Evolutionary conservation across 192 early-diverging fungal species (phyloP), one percentile per base, ranked within the genome.

Genomic region (Globomyces pollinis-pini): DNA sequence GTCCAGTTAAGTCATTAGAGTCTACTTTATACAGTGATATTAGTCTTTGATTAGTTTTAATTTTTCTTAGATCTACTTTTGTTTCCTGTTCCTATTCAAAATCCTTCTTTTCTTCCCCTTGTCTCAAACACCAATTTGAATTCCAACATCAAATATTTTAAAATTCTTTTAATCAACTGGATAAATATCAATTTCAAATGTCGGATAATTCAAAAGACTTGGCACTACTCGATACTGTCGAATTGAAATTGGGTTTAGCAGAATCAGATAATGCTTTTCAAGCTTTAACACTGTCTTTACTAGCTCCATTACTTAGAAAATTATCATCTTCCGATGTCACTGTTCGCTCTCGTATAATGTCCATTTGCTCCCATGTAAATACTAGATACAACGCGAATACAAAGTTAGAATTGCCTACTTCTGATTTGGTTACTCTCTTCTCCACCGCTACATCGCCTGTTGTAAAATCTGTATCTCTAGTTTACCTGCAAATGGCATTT

Each of bases 401-500:
- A 0, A 56, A 59, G 1, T 72, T 93, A 26, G 70, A 68, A 33
- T 63, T 91, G 9, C 91, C 91, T 11, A 62, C 81, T 0, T 58
- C 66, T 2, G n/a, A 80, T 15, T 66, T 97, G 1, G 33, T 91
- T 1, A 69, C 75, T 13, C 77, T 86, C 44, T 86, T 85, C 15
- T 38, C 16, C 13, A 21, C 44, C 23, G 57, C 42, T 7, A 47
- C 66, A 0, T 61, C 69, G 0, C 59, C 66, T 11, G 73, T 89
- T 42, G 80, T 91, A 13, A 83, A 81, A 42, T 86, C 86, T 62
- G 89, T 96, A 63, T 78, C 81, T 8, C 70, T 95, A 3, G 84
- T 97, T 59, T 97, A 92, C 41, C 55, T 97, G 2, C 83, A 91
- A 18, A 89, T 91, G 79, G 91, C 81, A 0, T 75, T 88, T 26